Base-by-base conservation (phyloP, 2,329 filamentous ascomycete genomes). In the Penicillium sclerotigenum region DNA sequence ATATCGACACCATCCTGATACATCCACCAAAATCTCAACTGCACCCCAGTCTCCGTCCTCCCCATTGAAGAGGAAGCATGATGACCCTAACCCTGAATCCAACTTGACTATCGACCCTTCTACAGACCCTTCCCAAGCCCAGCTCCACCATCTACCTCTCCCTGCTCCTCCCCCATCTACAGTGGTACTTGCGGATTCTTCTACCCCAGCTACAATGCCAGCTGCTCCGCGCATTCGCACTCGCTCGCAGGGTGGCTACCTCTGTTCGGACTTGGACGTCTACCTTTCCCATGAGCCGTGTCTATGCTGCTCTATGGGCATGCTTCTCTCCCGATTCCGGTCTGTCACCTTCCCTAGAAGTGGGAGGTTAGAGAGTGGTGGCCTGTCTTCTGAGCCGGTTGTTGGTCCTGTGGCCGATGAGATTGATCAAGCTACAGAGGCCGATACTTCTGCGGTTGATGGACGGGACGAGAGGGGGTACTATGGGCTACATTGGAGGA, bases 251-350 rank as follows among this genome's bases (percentile, higher is more conserved):
- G 89, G 91, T 63, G 93, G 93, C 51, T 99, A 99, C 72, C 85
- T 99, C 20, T 97, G 93, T 75, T 91, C 96, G 63, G 90, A 91
- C 52, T 82, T 99, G 29, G 93, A 97, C 73, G 83, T 99, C 54
- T 97, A 97, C 76, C 81, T 95, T 58, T 96, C 92, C 2, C 92
- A 97, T 69, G 94, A 99, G 75, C 94, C 94, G 5, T 99, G 94
- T 71, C 84, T 96, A 58, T 95, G 96, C 84, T 99, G 94, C 75
- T 91, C 89, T 34, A 97, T 97, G 94, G 94, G 90, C 1, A 88
- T 97, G 65, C 81, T 97, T 22, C 92, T 97, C 71, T 97, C 93
- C 9, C 85, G 94, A 48, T 96, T 99, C 81, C 87, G 90, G 42
- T 87, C 88, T 51, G 89, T 92, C 49, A 82, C 96, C 37, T 96